Conservation (phyloP, 202 grass and related monocot genomes). For the Setaria viridis region DNA sequence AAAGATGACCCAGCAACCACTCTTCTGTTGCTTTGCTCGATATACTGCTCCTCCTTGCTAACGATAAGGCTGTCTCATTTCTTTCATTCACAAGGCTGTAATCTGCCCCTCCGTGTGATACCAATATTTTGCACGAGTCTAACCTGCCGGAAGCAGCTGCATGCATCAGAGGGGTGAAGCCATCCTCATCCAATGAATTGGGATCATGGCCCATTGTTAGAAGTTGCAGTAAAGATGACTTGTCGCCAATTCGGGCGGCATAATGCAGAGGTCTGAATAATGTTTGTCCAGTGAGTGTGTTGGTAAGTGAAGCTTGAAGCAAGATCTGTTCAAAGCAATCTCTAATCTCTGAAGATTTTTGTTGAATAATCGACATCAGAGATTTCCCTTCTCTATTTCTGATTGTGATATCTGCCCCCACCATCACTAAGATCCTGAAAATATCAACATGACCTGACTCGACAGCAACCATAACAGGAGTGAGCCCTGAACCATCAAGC, state of each 20-base stretch:
- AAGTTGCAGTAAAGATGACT: constrained; percentile 55
- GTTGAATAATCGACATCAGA: constrained; percentile 51
- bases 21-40: constrained; percentile 55
- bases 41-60: constrained; percentile 46
- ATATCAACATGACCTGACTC: constrained; percentile 53
- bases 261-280: constrained; percentile 64
- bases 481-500: constrained; percentile 61
- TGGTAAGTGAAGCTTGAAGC: constrained; percentile 51
- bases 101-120: constrained; percentile 53
- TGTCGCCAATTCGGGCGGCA: constrained; percentile 56
- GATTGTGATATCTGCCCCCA: constrained; percentile 62
- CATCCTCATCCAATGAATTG: constrained; percentile 57
- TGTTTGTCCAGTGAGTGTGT: constrained; percentile 41
- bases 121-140: constrained; percentile 58
- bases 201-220: constrained; percentile 63
- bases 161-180: constrained; percentile 65
- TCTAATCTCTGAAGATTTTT: constrained; percentile 47
- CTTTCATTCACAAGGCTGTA: constrained; percentile 53
- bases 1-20: constrained; percentile 61
- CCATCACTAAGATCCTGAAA: constrained; percentile 70
- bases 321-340: constrained; percentile 64
- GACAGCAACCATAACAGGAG: constrained; percentile 62
- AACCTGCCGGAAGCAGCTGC: constrained; percentile 52
- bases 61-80: constrained; percentile 57
- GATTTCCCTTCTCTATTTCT: constrained; percentile 44